Base-by-base conservation (phyloP, 306 rosid genomes). In the Pterocarpus macrocarpus region DNA sequence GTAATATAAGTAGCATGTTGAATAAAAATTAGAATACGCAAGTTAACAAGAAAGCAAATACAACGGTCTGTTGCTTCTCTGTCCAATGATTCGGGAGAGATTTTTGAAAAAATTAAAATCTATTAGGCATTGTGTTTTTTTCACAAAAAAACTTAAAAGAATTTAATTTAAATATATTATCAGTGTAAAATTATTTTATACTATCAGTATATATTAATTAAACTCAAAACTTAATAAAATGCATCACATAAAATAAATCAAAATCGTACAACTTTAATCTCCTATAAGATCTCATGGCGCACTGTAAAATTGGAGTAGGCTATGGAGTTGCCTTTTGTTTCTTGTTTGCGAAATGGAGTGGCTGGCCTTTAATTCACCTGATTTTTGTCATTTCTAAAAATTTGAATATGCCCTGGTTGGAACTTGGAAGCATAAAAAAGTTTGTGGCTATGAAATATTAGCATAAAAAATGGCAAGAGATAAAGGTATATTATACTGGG, bases 401-500 rank as follows among this genome's bases (percentile, higher is more conserved):
- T 4, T 38, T 39, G 71, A 81, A 13, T 11, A 16, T 73, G 15
- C 0, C 4, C 28, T 22, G 1, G 28, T 22, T 22, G 28, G 28
- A 22, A 22, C 5, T 74, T 43, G 0, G 57, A 15, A 61, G 69
- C 53, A 59, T n/a, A 32, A 13, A 55, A 8, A 55, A 55, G 45
- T 66, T 49, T 6, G 69, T 81, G 71, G 73, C 32, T 36, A 33
- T 39, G 62, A 69, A 78, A 75, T 82, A 64, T 75, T 15, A 30
- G 22, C 15, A 74, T 44, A 43, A 57, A 77, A 58, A 56, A 45
- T 66, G 15, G 47, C 11, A 14, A n/a, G 59, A 71, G 33, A 64
- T 56, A 59, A 45, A 15, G 35, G 38, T 14, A 85, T 47, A 67
- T 78, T 85, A 78, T 85, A 71, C 69, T 5, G n/a, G 16, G 38